A percentile compares a stretch with the other conserved stretches of the same genome.
phyloP scores from a whole-genome alignment of 768 basidiomycete species.

The button mushroom (Agaricus bisporus) region DNA sequence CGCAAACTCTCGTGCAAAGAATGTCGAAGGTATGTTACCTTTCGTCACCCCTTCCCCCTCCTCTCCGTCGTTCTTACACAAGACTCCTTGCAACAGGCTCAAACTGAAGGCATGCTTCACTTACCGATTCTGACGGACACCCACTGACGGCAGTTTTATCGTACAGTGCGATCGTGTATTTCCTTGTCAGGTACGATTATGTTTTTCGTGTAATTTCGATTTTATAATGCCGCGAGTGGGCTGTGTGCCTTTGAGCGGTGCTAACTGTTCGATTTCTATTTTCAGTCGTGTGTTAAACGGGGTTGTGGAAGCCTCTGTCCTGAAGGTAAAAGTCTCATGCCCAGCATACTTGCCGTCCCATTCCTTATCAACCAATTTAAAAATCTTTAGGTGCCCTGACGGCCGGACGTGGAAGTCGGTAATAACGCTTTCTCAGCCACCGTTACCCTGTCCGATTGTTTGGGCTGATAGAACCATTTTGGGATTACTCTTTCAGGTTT shows the following conservation, averaged over 20 bases:
- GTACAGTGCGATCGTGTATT: constrained; percentile 57
- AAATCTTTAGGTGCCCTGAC: constrained; percentile 44
- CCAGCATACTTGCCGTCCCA: background rate
- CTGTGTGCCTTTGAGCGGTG: too few relatives aligned
- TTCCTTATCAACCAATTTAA: background rate
- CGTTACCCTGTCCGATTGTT: background rate
- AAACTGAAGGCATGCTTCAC: constrained; percentile 38
- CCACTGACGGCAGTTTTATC: constrained; percentile 5
- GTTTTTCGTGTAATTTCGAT: background rate
- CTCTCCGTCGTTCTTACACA: background rate
- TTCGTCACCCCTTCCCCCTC: background rate
- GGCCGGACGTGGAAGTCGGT: constrained; percentile 61
- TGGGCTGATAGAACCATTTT: constrained; percentile 10
- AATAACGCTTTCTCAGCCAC: constrained; percentile 2
- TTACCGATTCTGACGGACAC: background rate
- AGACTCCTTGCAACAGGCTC: constrained; percentile 23
- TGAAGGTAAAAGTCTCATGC: constrained; percentile 33
- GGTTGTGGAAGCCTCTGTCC: constrained; percentile 61
- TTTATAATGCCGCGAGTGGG: constrained; percentile 1
- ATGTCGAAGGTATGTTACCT: constrained; percentile 35
- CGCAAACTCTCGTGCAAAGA: constrained; percentile 45
- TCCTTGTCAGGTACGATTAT: constrained; percentile 44
- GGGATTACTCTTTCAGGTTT: constrained; percentile 33
- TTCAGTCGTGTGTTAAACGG: constrained; percentile 56
- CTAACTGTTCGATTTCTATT: constrained; percentile 3